Conservation (phyloP, 345 rosid genomes). For the Diplotaxis tenuifolia region DNA sequence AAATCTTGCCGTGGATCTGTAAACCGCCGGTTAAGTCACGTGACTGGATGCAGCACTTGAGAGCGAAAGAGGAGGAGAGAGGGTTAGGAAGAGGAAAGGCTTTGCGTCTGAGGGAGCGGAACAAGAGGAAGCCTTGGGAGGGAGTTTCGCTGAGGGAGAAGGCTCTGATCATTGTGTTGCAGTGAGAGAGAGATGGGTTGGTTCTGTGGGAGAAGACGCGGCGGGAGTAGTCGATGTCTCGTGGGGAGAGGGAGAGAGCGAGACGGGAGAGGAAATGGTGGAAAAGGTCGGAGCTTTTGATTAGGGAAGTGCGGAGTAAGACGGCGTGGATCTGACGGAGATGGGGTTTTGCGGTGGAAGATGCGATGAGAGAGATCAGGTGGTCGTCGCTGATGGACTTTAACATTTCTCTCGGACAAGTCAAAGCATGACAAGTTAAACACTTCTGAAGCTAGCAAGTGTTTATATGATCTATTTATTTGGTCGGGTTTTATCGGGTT, state of each 20-base stretch:
- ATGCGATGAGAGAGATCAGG: slow-evolving; percentile 54
- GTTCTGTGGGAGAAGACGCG: slow-evolving; percentile 49
- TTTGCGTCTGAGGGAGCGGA: slow-evolving; percentile 42
- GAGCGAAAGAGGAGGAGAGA: slow-evolving; percentile 52
- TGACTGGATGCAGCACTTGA: slow-evolving; percentile 53
- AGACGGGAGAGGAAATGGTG: slow-evolving; percentile 58
- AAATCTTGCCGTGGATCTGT: slow-evolving; percentile 67
- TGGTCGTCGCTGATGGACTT: slow-evolving; percentile 22
- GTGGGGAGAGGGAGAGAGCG: slow-evolving; percentile 37
- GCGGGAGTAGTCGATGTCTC: slow-evolving; percentile 44
- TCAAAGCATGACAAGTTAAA: neutral
- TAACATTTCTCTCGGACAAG: neutral
- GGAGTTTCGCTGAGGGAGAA: slow-evolving; percentile 53
- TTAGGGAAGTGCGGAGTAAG: slow-evolving; percentile 47
- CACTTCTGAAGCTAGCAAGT: no score
- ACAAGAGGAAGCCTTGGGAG: slow-evolving; percentile 50
- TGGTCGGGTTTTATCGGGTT: no score
- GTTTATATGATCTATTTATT: no score
- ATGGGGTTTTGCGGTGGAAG: slow-evolving; percentile 46
- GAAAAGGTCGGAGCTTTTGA: slow-evolving; percentile 46
- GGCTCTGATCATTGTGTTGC: slow-evolving; percentile 69
- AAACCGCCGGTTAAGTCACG: slow-evolving; percentile 45
- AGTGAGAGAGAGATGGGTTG: slow-evolving; percentile 52
- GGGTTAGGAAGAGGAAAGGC: slow-evolving; percentile 45
- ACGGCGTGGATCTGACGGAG: slow-evolving; percentile 72